Base-by-base conservation (phyloP, 352 stramenopile species). In the Phytopythium cucurbitacearum region DNA sequence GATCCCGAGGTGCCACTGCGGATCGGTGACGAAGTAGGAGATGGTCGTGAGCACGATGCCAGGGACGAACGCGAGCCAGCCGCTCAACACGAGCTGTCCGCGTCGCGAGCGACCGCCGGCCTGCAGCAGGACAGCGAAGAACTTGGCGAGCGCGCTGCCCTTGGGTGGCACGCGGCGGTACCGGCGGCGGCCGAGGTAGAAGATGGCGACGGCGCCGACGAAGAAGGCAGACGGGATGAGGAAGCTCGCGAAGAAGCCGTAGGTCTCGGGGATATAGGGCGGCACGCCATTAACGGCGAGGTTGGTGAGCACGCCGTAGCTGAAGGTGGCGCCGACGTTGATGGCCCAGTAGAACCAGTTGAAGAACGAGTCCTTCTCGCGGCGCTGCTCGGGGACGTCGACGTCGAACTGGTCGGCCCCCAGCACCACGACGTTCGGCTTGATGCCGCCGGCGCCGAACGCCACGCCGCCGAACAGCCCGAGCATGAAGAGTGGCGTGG, bases 331-430 rank as follows among this genome's bases (percentile, higher is more conserved):
- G 37, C 91, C 91, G 28, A 96, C 73, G 60, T 97, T 97, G 65
- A 97, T 96, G 11, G 84, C 71, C 86, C 86, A 96, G 69, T 97
- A 97, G 67, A 97, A 97, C 80, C 81, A 96, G 58, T 96, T 96
- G 72, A 97, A 97, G 63, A 96, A 97, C 39, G 79, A 90, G 59
- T 91, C 85, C 51, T 95, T 91, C 65, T 94, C 83, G 0, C 56
- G 55, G 3, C 78, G 76, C 64, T 95, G 80, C 6, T 65, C 66
- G 0, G 80, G 81, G 33, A 91, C 77, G 21, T 72, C 56, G 4
- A 91, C 59, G 64, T 95, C 73, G 52, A 95, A 95, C 52, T 95
- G 85, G 41, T 95, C 85, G 0, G 85, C 80, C 32, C 80, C 80
- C 9, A 91, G 69, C 42, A 89, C 78, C 7, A 89, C 78, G 16